phyloP scores from a whole-genome alignment of 768 basidiomycete species.

The Lyophyllum semitale region DNA sequence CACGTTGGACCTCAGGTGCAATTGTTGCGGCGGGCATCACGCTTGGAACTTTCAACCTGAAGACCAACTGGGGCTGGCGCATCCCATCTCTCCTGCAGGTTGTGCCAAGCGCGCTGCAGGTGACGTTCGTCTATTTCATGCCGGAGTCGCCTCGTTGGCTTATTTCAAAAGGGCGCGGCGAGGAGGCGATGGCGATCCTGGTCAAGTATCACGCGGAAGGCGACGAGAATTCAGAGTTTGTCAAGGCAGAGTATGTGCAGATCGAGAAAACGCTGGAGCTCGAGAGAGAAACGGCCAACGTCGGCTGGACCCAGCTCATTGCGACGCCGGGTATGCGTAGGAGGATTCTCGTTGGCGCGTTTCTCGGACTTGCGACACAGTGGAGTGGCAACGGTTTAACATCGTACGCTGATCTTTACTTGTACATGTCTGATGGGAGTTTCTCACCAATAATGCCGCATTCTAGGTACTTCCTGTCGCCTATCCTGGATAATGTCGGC shows the following conservation, averaged over 20 bases:
- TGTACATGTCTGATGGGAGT: neutral
- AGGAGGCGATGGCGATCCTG: conserved; percentile 49
- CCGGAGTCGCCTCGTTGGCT: conserved; percentile 72
- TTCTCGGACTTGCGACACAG: conserved; percentile 59
- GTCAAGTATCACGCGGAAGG: conserved; percentile 65
- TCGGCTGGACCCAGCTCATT: conserved; percentile 49
- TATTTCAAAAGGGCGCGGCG: conserved; percentile 52
- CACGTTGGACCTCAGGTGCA: conserved; percentile 34
- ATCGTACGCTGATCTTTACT: conserved; percentile 34
- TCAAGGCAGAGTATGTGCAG: conserved; percentile 57
- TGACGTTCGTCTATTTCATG: conserved; percentile 56
- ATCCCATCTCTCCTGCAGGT: conserved; percentile 66
- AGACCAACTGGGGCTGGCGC: conserved; percentile 66
- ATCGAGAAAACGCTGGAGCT: conserved; percentile 57
- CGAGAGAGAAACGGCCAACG: conserved; percentile 47
- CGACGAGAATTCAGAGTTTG: conserved; percentile 52
- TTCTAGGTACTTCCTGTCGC: conserved; percentile 53
- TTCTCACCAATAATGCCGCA: neutral
- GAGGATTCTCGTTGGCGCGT: conserved; percentile 47
- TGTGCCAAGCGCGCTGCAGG: conserved; percentile 52
- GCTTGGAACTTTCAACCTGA: conserved; percentile 64
- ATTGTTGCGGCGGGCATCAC: conserved; percentile 63
- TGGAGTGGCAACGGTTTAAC: conserved; percentile 68
- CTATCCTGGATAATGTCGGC: conserved; percentile 54
- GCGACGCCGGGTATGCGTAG: conserved; percentile 52